Percentiles rank a stretch among this genome's conserved stretches.
These are phyloP conservation scores for Crepidotus variabilis DNA, from an alignment of 768 basidiomycete species.

Conservation along the genomic window DNA sequence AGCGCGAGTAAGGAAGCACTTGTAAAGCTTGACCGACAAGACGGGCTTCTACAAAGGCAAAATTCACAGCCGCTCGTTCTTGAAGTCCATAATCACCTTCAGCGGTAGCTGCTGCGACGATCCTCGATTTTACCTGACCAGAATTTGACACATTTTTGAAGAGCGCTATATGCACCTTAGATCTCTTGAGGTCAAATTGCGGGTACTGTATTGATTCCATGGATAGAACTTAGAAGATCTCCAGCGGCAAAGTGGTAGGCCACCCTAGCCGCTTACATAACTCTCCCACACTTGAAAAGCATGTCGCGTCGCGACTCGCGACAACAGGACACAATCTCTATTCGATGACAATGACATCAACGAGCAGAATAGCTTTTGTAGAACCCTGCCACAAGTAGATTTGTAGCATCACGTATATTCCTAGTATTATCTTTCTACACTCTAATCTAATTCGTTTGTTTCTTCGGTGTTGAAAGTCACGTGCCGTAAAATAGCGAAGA, in stretches of 20 bases:
- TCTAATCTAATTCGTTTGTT: no score
- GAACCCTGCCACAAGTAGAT: no score
- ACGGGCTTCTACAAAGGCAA: constrained; percentile 84
- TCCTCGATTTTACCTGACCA: constrained; percentile 48
- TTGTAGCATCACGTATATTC: no score
- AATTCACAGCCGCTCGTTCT: constrained; percentile 79
- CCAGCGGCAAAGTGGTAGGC: background rate
- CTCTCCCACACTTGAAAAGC: no score
- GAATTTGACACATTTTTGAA: background rate
- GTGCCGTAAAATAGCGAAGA: no score
- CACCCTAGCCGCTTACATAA: background rate
- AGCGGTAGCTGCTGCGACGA: constrained; percentile 66
- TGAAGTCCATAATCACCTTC: constrained; percentile 56
- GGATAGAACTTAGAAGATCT: background rate
- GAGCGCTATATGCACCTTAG: background rate
- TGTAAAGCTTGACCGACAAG: constrained; percentile 49
- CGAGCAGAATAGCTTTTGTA: no score
- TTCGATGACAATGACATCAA: no score
- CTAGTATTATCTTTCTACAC: no score
- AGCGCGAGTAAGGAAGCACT: constrained; percentile 2
- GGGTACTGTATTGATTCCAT: background rate
- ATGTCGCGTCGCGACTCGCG: no score
- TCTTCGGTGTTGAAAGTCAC: no score
- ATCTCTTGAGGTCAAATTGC: background rate
- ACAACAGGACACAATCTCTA: no score